Percentiles rank a stretch among this genome's conserved stretches.
These are phyloP conservation scores for Boletus rufocinnamomeus DNA, from an alignment of 768 basidiomycete genomes.

Conservation along the genomic window DNA sequence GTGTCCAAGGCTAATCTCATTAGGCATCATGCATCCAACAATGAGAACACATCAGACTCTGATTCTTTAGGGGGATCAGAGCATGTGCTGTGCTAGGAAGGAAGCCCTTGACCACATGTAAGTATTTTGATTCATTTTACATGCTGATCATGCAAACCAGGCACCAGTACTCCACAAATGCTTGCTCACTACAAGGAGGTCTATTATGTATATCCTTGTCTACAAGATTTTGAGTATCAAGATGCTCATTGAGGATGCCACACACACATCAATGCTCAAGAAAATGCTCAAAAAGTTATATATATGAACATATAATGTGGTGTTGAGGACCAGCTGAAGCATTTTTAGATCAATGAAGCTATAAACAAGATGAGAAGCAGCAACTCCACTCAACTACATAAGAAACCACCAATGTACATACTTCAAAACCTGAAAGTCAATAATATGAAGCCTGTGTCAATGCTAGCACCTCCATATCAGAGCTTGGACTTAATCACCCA, in stretches of 20 bases:
- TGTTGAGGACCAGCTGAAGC: neutral
- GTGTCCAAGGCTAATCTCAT: neutral
- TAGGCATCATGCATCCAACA: neutral
- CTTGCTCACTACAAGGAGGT: neutral
- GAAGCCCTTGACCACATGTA: neutral
- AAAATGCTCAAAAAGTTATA: neutral
- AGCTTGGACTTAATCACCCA: too few species aligned
- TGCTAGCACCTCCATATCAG: too few species aligned
- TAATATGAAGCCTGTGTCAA: too few species aligned
- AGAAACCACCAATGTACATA: too few species aligned
- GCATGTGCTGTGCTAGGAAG: neutral
- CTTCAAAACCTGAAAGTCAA: too few species aligned
- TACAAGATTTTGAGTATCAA: neutral
- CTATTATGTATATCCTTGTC: neutral
- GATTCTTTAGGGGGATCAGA: neutral
- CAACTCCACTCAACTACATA: neutral
- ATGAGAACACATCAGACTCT: neutral
- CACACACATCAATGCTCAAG: neutral
- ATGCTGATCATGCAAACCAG: neutral
- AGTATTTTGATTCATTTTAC: neutral
- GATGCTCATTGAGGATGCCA: neutral
- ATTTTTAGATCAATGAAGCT: neutral
- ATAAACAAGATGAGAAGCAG: neutral
- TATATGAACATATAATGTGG: neutral
- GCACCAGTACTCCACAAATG: neutral